Base-by-base conservation (phyloP, 805 yeast species). In the Metschnikowia continentalis region DNA sequence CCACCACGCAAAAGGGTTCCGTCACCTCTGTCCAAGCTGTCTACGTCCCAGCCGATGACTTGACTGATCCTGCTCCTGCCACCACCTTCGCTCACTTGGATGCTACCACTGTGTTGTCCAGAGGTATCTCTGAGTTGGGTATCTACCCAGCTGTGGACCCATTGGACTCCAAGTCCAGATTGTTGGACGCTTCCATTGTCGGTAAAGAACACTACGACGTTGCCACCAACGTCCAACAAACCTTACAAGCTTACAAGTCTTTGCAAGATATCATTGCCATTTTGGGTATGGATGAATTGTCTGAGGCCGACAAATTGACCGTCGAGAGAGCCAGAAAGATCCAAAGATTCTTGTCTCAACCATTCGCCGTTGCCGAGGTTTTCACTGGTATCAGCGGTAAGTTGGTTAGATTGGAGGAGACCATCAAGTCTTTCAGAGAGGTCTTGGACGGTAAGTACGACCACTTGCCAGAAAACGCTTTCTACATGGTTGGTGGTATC, bases 91-190 rank as follows among this genome's bases (percentile, higher is more conserved):
- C 99, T 71, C 99, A 92, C 78, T 91, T 92, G 86, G 99, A 92
- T 76, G 99, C 99, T 74, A 92, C 99, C 75, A 92, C 99, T 71
- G 99, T 94, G 78, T 88, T 94, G 84, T 91, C 98, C 68, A 90
- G 99, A 85, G 91, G 96, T 84, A 94, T 94, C 74, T 94, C 99
- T 57, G 99, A 94, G 83, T 84, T 94, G 78, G 98, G 98, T 91
- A 94, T 94, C 77, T 94, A 94, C 90, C 99, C 99, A 75, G 99
- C 99, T 73, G 99, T 94, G 83, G 99, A 94, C 81, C 99, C 99
- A 72, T 88, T 94, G 77, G 99, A 92, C 81, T 94, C 99, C 72
- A 92, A 88, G 80, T 94, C 98, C 57, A 90, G 99, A 86, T 87
- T 94, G 75, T 86, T 94, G 74, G 99, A 94, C 76, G 96, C 86